Evolutionary conservation across 305 asterid species (phyloP).

Genomic region (Withania somnifera): DNA sequence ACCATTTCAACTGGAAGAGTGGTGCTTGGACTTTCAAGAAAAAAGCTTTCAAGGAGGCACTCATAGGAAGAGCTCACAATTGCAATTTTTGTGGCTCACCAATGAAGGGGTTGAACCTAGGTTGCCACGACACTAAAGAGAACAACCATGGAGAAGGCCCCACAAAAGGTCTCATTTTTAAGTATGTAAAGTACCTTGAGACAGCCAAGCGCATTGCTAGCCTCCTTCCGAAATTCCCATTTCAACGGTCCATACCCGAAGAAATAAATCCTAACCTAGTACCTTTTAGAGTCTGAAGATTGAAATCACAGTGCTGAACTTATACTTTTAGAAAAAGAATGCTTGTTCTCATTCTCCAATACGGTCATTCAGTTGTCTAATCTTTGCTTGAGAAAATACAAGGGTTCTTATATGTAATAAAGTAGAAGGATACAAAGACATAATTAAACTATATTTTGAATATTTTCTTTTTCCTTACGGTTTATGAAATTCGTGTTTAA

Average conservation of each 20-base stretch:
- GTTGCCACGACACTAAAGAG: background rate
- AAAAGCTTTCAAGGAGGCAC: background rate
- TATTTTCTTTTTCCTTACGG: background rate
- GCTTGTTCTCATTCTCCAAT: background rate
- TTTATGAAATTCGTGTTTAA: background rate
- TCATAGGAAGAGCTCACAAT: background rate
- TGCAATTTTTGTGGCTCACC: background rate
- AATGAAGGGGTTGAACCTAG: background rate
- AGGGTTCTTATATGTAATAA: background rate
- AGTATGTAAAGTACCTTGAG: slow-evolving; percentile 28
- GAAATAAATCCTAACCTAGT: slow-evolving; percentile 32
- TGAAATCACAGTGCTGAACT: background rate
- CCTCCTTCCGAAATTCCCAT: slow-evolving; percentile 35
- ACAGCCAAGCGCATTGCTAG: slow-evolving; percentile 33
- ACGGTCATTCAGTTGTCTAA: background rate
- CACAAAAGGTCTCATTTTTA: background rate
- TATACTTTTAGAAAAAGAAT: background rate
- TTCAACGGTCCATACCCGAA: slow-evolving; percentile 26
- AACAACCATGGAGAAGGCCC: background rate
- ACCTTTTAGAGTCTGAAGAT: slow-evolving; percentile 22
- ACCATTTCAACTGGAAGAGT: slow-evolving; percentile 45
- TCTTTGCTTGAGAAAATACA: background rate
- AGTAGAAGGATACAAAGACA: background rate
- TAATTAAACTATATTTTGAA: background rate
- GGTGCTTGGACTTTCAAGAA: slow-evolving; percentile 57